Evolutionary conservation across 805 yeast genomes (phyloP), one percentile per base, ranked within the genome.

Genomic region (Dipodascus albidus): DNA sequence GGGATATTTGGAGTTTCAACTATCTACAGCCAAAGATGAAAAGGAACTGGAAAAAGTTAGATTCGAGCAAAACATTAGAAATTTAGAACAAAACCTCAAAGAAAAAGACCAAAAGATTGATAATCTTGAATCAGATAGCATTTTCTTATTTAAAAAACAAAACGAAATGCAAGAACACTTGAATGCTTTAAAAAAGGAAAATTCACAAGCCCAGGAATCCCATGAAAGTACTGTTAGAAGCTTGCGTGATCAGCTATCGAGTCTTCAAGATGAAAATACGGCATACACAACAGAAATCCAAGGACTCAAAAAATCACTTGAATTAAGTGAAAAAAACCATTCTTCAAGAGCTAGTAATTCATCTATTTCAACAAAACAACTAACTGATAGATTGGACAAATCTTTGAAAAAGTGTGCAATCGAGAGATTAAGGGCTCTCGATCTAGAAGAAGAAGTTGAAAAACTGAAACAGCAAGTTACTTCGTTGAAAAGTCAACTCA

Each of bases 11-110:
- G 67, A 67, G 49, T 77, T 66, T 61, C 70, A 71, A 54, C 60
- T 71, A 38, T 65, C 65, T 11, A 66, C 71, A 4, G 54, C 71
- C 33, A 68, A 69, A 52, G 68, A 69, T 53, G 74, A 75, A 48
- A 63, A 72, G 44, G 74, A 74, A 19, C 54, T 67, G 42, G 68
- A 63, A 15, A 63, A 62, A 23, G 49, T 74, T 0, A 61, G 64
- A 2, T 62, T 60, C 47, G 74, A 73, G 48, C 58, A 63, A 2
- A 56, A 58, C 2, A 47, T 64, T 1, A 64, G 67, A 8, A 62
- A 63, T 15, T 54, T 72, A n/a, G 61, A 64, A 53, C 55, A 60
- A 38, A 57, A 63, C 48, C 50, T 70, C 54, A 57, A 59, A 47
- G 56, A 55, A n/a, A 70, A 69, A 54, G 64, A 68, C 23, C 53